Base-by-base conservation (phyloP, 768 basidiomycete species). In the button mushroom (Agaricus bisporus) region DNA sequence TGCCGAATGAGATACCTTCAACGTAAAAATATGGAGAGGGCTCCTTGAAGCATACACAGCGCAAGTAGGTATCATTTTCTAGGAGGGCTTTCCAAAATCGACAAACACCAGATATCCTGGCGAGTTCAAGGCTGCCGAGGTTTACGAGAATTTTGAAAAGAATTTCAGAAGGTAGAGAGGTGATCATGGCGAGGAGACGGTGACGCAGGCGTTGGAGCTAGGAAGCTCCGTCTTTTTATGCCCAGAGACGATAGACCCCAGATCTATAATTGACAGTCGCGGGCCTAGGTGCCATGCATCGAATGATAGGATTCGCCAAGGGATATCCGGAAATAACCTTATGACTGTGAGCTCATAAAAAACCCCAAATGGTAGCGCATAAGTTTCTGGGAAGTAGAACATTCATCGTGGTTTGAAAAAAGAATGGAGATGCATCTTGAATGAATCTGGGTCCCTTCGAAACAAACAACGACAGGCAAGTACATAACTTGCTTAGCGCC, bases 391-490 rank as follows among this genome's bases (percentile, higher is more conserved):
- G 22, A 22, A 22, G 22, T 22, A 22, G 22, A 22, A 22, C 1
- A 22, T 22, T 22, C 22, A 22, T 22, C 22, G 22, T 22, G 22
- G 22, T 22, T 22, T 22, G 22, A 22, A 22, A n/a, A n/a, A n/a
- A n/a, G n/a, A n/a, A 22, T 22, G 22, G 22, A 22, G 1, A 22
- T 22, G 22, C 22, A 22, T 22, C 22, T 22, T 4, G 22, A 22
- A 22, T 51, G 20, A 15, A 14, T 14, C 41, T 20, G 41, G 2
- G 4, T 29, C 8, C 41, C 49, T 58, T 32, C 3, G 22, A 47
- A 32, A 20, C 11, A 41, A 61, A 59, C 45, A 59, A n/a, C 10
- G 17, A 12, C 41, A 63, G 59, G 58, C 39, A 63, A 55, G 44
- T 39, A n/a, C n/a, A n/a, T n/a, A 43, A 48, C 14, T 29, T 46